These are phyloP conservation scores for Umbelopsis sp. DNA, from an alignment of 371 early-diverging fungal species.

Conservation along the genomic window DNA sequence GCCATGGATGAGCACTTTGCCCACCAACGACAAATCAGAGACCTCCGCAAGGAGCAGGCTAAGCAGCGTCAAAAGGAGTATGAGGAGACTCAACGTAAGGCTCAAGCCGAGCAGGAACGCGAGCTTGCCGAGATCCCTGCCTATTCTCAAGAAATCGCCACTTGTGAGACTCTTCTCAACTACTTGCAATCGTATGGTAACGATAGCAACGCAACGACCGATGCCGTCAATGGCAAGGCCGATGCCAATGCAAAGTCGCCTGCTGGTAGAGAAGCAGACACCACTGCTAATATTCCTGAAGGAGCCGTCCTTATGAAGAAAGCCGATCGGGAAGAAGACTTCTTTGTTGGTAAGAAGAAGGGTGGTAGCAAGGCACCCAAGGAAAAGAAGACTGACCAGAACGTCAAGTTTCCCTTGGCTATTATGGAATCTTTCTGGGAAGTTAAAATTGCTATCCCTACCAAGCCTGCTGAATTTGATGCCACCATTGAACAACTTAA, in stretches of 20 bases:
- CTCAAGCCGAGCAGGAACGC: constrained; percentile 71
- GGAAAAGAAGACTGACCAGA: constrained; percentile 64
- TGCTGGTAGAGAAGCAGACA: constrained; percentile 15
- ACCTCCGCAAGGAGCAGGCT: constrained; percentile 67
- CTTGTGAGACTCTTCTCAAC: constrained; percentile 77
- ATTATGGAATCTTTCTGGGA: constrained; percentile 82
- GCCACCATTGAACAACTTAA: constrained; percentile 72
- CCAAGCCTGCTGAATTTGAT: constrained; percentile 69
- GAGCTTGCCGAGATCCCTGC: constrained; percentile 91
- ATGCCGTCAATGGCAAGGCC: constrained; percentile 37
- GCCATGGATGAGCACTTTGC: constrained; percentile 78
- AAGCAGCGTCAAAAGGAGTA: constrained; percentile 69
- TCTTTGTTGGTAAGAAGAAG: constrained; percentile 68
- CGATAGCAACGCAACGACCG: constrained; percentile 17
- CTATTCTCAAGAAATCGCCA: constrained; percentile 81
- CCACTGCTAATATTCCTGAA: constrained; percentile 59
- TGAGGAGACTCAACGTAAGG: constrained; percentile 65
- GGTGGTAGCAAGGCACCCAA: constrained; percentile 46
- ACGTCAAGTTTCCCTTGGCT: constrained; percentile 81
- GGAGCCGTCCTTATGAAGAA: constrained; percentile 72
- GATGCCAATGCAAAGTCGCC: constrained; percentile 44
- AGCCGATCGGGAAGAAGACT: constrained; percentile 74
- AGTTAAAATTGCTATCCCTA: constrained; percentile 84
- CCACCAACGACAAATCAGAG: constrained; percentile 76
- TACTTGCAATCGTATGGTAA: constrained; percentile 57